phyloP scores from a whole-genome alignment of 202 grass and related monocot species.

The Panicum virgatum region DNA sequence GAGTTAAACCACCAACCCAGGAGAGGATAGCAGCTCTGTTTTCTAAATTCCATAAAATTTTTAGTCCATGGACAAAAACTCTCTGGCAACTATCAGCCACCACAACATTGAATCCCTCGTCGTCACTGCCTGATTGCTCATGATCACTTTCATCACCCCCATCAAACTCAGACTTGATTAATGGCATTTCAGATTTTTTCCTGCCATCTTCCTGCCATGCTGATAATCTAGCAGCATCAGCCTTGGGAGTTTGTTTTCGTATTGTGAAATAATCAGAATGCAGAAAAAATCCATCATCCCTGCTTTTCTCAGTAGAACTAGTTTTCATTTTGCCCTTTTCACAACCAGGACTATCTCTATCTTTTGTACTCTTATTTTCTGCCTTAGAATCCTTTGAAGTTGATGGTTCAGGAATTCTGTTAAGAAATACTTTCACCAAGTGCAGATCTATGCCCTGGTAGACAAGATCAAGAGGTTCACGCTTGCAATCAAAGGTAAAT shows the following conservation, averaged over 20 bases:
- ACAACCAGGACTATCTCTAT: constrained; percentile 40
- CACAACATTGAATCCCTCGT: constrained; percentile 95
- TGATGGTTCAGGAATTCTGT: constrained; percentile 53
- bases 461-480: constrained; percentile 97
- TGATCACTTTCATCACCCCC: constrained; percentile 72
- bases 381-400: constrained; percentile 50
- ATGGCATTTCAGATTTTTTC: constrained; percentile 70
- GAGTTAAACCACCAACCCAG: constrained; percentile 89
- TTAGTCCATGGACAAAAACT: constrained; percentile 94
- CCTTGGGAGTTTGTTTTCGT: constrained; percentile 93
- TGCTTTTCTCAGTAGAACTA: constrained; percentile 59
- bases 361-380: constrained; percentile 57
- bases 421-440: constrained; percentile 77
- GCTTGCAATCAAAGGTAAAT: constrained; percentile 92
- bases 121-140: constrained; percentile 89
- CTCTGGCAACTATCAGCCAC: constrained; percentile 98
- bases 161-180: constrained; percentile 74
- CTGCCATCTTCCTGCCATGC: constrained; percentile 88
- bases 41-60: constrained; percentile 91
- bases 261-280: constrained; percentile 98
- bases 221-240: constrained; percentile 80
- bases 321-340: constrained; percentile 55
- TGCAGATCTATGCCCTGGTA: constrained; percentile 93
- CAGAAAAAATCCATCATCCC: constrained; percentile 93
- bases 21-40: constrained; percentile 81